Percentiles rank a stretch among this genome's conserved stretches.
Evolutionary conservation across 1,284 basidiomycete species (phyloP).

Genomic region (Cryptococcus sp.): DNA sequence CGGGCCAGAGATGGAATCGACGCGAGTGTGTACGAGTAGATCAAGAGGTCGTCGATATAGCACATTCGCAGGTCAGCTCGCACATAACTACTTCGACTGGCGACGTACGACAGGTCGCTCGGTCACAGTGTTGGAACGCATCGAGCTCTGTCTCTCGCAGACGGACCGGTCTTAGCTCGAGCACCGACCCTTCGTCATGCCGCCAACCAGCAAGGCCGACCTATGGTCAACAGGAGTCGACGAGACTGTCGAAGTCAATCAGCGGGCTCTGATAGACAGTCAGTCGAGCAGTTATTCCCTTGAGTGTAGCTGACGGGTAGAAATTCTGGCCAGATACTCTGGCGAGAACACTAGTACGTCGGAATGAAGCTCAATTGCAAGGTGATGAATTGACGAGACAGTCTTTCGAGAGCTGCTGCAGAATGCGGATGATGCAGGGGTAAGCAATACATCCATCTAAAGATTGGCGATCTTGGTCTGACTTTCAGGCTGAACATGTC

Average conservation of each 20-base stretch:
- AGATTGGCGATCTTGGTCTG: not conserved
- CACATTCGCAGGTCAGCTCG: too few species aligned
- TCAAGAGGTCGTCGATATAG: too few species aligned
- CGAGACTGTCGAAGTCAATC: conserved; percentile 75
- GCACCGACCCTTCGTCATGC: conserved; percentile 19
- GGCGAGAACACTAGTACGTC: conserved; percentile 75
- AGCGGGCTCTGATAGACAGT: conserved; percentile 87
- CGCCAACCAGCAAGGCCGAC: conserved; percentile 26
- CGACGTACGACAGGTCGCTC: too few species aligned
- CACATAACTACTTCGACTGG: too few species aligned
- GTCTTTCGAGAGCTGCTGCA: conserved; percentile 88
- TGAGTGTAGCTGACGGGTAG: conserved; percentile 15
- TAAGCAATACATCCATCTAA: conserved; percentile 10
- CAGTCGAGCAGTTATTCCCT: conserved; percentile 13
- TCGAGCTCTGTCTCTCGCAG: too few species aligned
- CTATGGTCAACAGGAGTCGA: conserved; percentile 42
- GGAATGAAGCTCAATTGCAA: not conserved
- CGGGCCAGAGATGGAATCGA: too few species aligned
- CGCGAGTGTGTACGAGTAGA: too few species aligned
- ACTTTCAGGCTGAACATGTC: conserved; percentile 57
- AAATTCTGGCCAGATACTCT: conserved; percentile 84
- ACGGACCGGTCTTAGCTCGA: too few species aligned
- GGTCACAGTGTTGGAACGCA: too few species aligned
- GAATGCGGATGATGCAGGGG: conserved; percentile 89
- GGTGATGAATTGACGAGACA: conserved; percentile 25